Conservation (phyloP, 257 asterid genomes). For the Gentiana macrophylla region DNA sequence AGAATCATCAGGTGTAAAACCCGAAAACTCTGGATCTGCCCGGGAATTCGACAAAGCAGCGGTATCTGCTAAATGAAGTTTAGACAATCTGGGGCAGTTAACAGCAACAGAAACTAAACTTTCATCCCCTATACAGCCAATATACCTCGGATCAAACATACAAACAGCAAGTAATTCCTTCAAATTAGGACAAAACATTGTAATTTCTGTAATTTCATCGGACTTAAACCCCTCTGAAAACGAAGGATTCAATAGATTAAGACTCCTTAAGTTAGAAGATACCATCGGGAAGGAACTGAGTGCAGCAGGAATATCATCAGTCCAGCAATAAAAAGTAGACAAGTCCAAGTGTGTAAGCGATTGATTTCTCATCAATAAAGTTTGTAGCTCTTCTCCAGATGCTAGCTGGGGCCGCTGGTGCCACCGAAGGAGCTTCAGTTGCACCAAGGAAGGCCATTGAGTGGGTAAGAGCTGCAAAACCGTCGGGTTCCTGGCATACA, state of each 20-base stretch:
- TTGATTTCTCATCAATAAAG: constrained; percentile 23
- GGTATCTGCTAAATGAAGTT: constrained; percentile 75
- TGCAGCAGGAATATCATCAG: constrained; percentile 68
- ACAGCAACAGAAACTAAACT: constrained; percentile 43
- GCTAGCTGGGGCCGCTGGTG: constrained; percentile 72
- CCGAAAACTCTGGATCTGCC: constrained; percentile 46
- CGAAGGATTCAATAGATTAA: constrained; percentile 64
- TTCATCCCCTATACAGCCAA: constrained; percentile 67
- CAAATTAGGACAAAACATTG: constrained; percentile 53
- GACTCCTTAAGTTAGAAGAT: constrained; percentile 31
- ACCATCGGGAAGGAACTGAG: constrained; percentile 30
- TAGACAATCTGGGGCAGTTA: constrained; percentile 50
- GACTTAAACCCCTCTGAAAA: constrained; percentile 73
- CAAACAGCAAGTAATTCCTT: constrained; percentile 51
- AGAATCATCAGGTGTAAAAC: constrained; percentile 49
- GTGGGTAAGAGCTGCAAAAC: constrained; percentile 37
- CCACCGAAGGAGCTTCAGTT: constrained; percentile 76
- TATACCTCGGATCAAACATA: constrained; percentile 73
- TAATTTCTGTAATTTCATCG: constrained; percentile 48
- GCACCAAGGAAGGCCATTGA: constrained; percentile 36
- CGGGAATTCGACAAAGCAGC: constrained; percentile 36
- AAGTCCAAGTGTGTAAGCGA: constrained; percentile 40
- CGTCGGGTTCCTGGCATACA: constrained; percentile 49
- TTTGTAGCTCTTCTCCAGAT: constrained; percentile 57
- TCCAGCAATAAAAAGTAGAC: constrained; percentile 78